These are phyloP conservation scores for Hyphochytrium catenoides DNA, from an alignment of 352 stramenopile genomes.

Conservation along the genomic window DNA sequence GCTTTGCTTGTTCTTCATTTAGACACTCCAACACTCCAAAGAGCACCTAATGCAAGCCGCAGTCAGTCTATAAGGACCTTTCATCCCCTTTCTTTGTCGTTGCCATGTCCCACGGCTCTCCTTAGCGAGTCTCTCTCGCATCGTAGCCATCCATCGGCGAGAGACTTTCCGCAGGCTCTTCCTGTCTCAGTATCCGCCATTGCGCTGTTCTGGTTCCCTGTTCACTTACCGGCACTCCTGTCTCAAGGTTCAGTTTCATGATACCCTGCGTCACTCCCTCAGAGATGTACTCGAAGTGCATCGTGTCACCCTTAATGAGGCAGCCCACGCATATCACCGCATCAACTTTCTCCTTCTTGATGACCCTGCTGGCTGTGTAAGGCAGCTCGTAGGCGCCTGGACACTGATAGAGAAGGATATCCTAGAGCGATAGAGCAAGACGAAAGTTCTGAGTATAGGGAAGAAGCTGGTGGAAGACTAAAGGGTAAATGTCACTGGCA, in stretches of 20 bases:
- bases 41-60: slow-evolving; percentile 16
- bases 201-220: neutral
- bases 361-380: slow-evolving; percentile 67
- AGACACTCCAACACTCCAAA: slow-evolving; percentile 88
- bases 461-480: no score
- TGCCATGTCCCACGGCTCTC: no score
- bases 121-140: no score
- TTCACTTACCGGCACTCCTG: slow-evolving; percentile 26
- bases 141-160: no score
- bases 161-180: no score
- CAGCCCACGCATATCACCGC: slow-evolving; percentile 84
- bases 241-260: slow-evolving; percentile 84
- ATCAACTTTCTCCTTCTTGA: slow-evolving; percentile 77
- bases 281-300: slow-evolving; percentile 99
- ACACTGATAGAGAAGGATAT: slow-evolving; percentile 52
- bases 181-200: no score
- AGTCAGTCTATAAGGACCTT: neutral
- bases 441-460: no score
- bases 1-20: slow-evolving; percentile 82
- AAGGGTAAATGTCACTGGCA: neutral
- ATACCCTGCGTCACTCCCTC: slow-evolving; percentile 84
- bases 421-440: no score
- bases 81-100: no score
- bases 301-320: slow-evolving; percentile 89
- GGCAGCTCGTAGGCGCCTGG: slow-evolving; percentile 90